Percentiles rank a stretch among this genome's conserved stretches.
Evolutionary conservation across 768 basidiomycete species (phyloP).

Genomic region (Mrakia frigida): DNA sequence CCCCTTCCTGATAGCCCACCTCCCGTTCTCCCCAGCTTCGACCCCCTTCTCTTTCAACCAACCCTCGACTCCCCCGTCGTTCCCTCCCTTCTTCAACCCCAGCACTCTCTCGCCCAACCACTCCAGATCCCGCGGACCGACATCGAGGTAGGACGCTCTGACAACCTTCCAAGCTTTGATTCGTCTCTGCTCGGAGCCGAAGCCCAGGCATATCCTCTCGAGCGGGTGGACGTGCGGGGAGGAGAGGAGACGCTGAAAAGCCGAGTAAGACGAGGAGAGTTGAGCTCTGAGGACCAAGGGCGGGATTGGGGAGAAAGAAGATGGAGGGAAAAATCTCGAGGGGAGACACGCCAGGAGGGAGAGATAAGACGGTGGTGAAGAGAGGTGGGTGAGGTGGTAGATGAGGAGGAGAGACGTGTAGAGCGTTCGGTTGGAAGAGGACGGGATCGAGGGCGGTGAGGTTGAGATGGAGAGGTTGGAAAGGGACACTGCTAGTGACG

Average conservation of each 20-base stretch:
- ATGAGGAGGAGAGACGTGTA: slow-evolving; percentile 18
- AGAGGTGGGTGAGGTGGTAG: slow-evolving; percentile 22
- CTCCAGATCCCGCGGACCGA: not conserved
- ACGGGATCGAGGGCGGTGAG: not conserved
- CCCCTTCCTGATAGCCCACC: slow-evolving; percentile 14
- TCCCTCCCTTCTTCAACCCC: not conserved
- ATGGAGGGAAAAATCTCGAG: not conserved
- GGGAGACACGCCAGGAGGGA: not conserved
- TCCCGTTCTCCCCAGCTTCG: not conserved
- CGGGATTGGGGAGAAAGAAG: not conserved
- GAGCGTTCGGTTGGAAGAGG: slow-evolving; percentile 1
- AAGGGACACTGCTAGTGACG: not conserved
- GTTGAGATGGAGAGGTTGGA: not conserved
- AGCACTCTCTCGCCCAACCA: slow-evolving; percentile 6
- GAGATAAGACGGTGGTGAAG: slow-evolving; percentile 12
- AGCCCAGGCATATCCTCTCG: slow-evolving; percentile 7
- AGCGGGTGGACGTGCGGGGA: slow-evolving; percentile 7
- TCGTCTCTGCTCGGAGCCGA: not conserved
- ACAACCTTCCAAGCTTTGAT: not conserved
- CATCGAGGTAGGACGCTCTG: slow-evolving; percentile 2
- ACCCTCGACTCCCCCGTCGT: not conserved
- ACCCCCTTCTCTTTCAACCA: slow-evolving; percentile 24
- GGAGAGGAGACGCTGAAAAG: not conserved
- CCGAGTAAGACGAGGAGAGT: not conserved
- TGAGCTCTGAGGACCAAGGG: not conserved